phyloP scores from a whole-genome alignment of 371 early-diverging fungal species.

The Scutellospora calospora region DNA sequence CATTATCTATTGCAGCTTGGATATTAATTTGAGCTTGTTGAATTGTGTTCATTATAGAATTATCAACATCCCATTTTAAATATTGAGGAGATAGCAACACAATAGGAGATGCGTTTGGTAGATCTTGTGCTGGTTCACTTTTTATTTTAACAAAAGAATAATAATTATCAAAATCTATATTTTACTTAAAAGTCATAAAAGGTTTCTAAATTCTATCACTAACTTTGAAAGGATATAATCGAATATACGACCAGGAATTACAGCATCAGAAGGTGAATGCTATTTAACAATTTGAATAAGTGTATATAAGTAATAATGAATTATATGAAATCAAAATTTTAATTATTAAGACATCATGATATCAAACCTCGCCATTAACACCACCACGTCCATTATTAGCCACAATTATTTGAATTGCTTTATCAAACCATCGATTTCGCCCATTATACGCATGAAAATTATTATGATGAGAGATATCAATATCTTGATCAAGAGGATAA shows the following conservation, averaged over 20 bases:
- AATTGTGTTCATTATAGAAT: slow-evolving; percentile 59
- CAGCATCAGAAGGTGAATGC: slow-evolving; percentile 94
- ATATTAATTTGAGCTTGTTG: slow-evolving; percentile 70
- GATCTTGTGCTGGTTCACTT: slow-evolving; percentile 68
- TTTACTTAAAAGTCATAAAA: background rate
- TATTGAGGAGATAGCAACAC: slow-evolving; percentile 61
- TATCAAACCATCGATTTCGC: slow-evolving; percentile 96
- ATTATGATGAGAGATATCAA: slow-evolving; percentile 75
- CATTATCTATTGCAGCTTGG: slow-evolving; percentile 67
- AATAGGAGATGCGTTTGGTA: slow-evolving; percentile 48
- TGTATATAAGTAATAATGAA: background rate
- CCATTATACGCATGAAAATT: slow-evolving; percentile 82
- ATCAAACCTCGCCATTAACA: slow-evolving; percentile 87
- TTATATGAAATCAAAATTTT: background rate
- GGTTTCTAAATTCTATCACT: background rate
- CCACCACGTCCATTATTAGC: slow-evolving; percentile 89
- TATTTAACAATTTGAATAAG: slow-evolving; percentile 45
- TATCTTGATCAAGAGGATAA: slow-evolving; percentile 63
- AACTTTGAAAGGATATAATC: slow-evolving; percentile 39
- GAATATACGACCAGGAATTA: slow-evolving; percentile 75
- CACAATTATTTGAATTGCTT: slow-evolving; percentile 88
- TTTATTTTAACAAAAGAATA: background rate
- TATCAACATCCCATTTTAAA: slow-evolving; percentile 70
- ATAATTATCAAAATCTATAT: background rate
- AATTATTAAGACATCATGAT: slow-evolving; percentile 14